Base-by-base conservation (phyloP, 345 rosid genomes). In the Sisymbrium irio region DNA sequence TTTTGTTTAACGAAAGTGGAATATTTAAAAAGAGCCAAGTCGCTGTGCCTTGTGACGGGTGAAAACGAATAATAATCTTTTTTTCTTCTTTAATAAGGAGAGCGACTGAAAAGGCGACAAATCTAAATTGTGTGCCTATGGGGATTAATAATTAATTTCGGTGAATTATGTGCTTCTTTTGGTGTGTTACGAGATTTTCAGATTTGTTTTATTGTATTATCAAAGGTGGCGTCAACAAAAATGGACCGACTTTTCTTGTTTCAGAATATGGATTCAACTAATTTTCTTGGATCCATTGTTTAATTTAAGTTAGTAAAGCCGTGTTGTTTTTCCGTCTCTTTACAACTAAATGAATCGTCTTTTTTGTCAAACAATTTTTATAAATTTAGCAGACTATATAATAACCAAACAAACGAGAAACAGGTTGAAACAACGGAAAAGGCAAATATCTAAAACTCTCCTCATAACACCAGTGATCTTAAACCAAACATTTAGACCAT, bases 11-110 rank as follows among this genome's bases (percentile, higher is more conserved):
- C 4, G 45, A 50, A 45, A 36, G 17, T 54, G 55, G 73, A 67
- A 74, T 74, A 51, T 71, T 4, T 5, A n/a, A n/a, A 66, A 36
- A 50, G 54, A 12, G 14, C 44, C 45, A 47, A 46, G 72, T 77
- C 62, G 62, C 1, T 70, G 55, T 77, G 49, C 33, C 80, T 77
- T 77, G 80, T 40, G 53, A 64, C 0, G 13, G 67, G 13, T 65
- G 72, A 58, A 57, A 49, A 64, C 54, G 80, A 77, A 77, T 77
- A 77, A 77, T 77, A 56, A 54, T 54, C 3, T 27, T 6, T 32
- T 25, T n/a, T 36, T 46, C n/a, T 41, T 25, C 25, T 70, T 33
- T 50, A 42, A 7, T 35, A 56, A 56, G 13, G 55, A 9, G 14
- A 54, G 44, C 2, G 9, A 18, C 20, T 1, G 3, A 62, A 56